Evolutionary conservation across 805 yeast species (phyloP).

Genomic region (Metschnikowia aberdeeniae): DNA sequence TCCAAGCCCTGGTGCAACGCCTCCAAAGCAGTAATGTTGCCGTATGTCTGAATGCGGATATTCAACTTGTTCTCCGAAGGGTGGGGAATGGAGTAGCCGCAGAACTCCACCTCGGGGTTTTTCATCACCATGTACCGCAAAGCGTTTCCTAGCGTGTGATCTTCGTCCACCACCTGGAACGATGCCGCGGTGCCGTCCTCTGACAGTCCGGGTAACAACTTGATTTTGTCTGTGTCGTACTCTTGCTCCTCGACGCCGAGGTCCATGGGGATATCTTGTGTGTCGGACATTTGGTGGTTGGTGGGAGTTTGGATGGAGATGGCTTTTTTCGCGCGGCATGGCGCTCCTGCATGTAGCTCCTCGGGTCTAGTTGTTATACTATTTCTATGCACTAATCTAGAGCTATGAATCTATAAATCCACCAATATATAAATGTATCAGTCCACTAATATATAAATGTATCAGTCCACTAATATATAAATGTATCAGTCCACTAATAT

Average conservation of each 20-base stretch:
- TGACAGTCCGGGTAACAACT: constrained; percentile 76
- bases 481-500: too few species aligned
- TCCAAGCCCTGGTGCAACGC: constrained; percentile 90
- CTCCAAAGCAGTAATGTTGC: constrained; percentile 77
- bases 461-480: too few species aligned
- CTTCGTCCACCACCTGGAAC: constrained; percentile 89
- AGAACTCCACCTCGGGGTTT: constrained; percentile 96
- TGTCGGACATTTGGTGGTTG: constrained; percentile 13
- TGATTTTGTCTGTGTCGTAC: constrained; percentile 54
- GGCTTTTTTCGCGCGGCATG: background rate
- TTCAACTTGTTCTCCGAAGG: constrained; percentile 91
- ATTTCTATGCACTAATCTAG: too few species aligned
- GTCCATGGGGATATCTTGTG: constrained; percentile 26
- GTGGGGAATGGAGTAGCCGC: constrained; percentile 98
- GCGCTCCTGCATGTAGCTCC: background rate
- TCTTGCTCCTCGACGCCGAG: constrained; percentile 25
- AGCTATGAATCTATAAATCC: too few species aligned
- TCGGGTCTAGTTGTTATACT: too few species aligned
- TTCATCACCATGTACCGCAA: constrained; percentile 93
- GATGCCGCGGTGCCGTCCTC: constrained; percentile 95
- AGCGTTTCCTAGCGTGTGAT: constrained; percentile 94
- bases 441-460: too few species aligned
- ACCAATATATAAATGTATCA: too few species aligned
- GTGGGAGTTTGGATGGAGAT: background rate
- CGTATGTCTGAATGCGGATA: constrained; percentile 92